Conservation (phyloP, 768 basidiomycete genomes). For the Lactifluus volemus region DNA sequence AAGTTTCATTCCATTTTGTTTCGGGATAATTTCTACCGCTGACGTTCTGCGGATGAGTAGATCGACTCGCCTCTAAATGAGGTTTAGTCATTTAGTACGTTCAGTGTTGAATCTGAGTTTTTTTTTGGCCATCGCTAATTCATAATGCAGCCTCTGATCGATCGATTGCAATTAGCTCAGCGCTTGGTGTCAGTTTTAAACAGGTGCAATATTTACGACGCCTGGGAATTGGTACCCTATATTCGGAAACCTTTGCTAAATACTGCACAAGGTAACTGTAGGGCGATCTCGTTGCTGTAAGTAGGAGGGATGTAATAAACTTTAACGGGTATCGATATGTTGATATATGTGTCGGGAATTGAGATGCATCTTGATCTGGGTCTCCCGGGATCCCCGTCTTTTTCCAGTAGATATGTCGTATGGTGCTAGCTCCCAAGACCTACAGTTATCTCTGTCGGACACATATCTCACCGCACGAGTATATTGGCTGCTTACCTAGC, state of each 20-base stretch:
- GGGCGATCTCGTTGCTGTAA: background rate
- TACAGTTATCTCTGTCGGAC: background rate
- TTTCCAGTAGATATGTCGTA: constrained; percentile 9
- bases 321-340: background rate
- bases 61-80: background rate
- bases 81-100: background rate
- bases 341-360: background rate
- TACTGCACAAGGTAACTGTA: too few species aligned
- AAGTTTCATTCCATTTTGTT: background rate
- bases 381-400: background rate
- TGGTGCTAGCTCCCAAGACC: constrained; percentile 14
- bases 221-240: too few species aligned
- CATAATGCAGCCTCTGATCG: too few species aligned
- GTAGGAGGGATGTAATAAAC: background rate
- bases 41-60: background rate
- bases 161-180: background rate
- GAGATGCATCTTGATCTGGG: background rate
- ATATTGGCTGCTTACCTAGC: constrained; percentile 2
- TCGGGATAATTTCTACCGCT: background rate
- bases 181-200: background rate
- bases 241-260: too few species aligned
- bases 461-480: background rate
- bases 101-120: background rate
- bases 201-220: background rate
- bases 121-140: background rate